Conservation (phyloP, 202 grass and related monocot genomes). For the Panicum virgatum region DNA sequence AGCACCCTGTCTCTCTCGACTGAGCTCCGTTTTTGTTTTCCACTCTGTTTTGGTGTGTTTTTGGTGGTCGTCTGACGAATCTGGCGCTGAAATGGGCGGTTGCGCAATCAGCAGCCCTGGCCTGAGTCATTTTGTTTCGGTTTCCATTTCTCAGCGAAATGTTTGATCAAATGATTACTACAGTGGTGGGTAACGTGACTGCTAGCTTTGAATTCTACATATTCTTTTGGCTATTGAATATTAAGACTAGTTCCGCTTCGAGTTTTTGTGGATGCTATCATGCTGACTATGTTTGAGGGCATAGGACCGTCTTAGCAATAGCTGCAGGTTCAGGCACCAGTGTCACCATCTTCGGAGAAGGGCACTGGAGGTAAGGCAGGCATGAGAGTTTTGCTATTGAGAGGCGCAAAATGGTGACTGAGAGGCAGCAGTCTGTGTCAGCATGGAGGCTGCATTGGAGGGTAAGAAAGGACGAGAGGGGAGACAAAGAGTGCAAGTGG, state of each 20-base stretch:
- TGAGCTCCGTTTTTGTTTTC: not conserved
- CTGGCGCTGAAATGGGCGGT: conserved; percentile 21
- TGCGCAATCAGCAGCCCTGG: not conserved
- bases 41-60: not conserved
- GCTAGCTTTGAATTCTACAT: conserved; percentile 13
- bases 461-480: not conserved
- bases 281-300: not conserved
- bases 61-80: not conserved
- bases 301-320: not conserved
- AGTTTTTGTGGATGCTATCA: not conserved
- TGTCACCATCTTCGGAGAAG: not conserved
- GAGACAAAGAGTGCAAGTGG: not conserved
- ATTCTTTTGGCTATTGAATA: not conserved
- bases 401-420: not conserved
- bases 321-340: not conserved
- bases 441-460: not conserved
- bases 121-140: not conserved
- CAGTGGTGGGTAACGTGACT: not conserved
- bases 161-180: conserved; percentile 22
- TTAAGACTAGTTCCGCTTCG: not conserved
- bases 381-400: not conserved
- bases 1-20: conserved; percentile 32
- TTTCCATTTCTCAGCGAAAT: not conserved
- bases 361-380: not conserved
- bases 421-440: not conserved